Percentiles rank a stretch among this genome's conserved stretches.
phyloP scores from a whole-genome alignment of 768 basidiomycete species.

The Austroboletus eburneus region DNA sequence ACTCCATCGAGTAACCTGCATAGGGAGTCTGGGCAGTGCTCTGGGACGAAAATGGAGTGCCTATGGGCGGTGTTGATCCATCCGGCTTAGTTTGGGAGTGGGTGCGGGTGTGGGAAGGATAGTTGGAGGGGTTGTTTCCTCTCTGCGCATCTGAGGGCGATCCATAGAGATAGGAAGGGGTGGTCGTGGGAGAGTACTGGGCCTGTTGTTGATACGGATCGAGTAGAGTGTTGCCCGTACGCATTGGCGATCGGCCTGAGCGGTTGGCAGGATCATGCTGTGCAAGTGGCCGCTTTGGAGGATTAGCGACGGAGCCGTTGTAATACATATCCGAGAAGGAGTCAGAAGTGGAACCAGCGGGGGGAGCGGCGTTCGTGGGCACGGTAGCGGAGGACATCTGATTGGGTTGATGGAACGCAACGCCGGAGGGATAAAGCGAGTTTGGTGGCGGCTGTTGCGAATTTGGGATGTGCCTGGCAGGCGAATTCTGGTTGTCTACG shows the following conservation, averaged over 20 bases:
- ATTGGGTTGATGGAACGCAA: conserved; percentile 55
- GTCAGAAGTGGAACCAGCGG: conserved; percentile 34
- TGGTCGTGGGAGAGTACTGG: conserved; percentile 53
- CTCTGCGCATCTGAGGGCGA: conserved; percentile 36
- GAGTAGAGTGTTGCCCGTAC: conserved; percentile 50
- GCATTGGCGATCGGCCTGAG: conserved; percentile 58
- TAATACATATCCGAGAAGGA: conserved; percentile 61
- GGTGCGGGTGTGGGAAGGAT: conserved; percentile 53
- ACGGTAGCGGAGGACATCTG: conserved; percentile 30
- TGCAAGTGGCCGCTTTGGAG: conserved; percentile 53
- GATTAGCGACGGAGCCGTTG: conserved; percentile 42
- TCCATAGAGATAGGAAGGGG: conserved; percentile 44
- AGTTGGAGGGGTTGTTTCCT: conserved; percentile 38
- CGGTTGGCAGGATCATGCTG: conserved; percentile 52
- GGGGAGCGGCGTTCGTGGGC: conserved; percentile 34
- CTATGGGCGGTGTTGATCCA: conserved; percentile 41
- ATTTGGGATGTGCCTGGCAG: conserved; percentile 22
- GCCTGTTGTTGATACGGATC: conserved; percentile 72
- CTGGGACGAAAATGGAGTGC: conserved; percentile 57
- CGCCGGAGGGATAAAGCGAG: conserved; percentile 55
- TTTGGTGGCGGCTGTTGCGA: conserved; percentile 39
- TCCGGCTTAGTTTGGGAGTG: conserved; percentile 58
- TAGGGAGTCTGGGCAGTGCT: conserved; percentile 40
- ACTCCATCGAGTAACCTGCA: conserved; percentile 58
- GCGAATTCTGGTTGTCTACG: conserved; percentile 28